Percentiles rank a stretch among this genome's conserved stretches.
Conservation (phyloP, 2,329 filamentous ascomycete genomes). For the Hypoxylon sp. region DNA sequence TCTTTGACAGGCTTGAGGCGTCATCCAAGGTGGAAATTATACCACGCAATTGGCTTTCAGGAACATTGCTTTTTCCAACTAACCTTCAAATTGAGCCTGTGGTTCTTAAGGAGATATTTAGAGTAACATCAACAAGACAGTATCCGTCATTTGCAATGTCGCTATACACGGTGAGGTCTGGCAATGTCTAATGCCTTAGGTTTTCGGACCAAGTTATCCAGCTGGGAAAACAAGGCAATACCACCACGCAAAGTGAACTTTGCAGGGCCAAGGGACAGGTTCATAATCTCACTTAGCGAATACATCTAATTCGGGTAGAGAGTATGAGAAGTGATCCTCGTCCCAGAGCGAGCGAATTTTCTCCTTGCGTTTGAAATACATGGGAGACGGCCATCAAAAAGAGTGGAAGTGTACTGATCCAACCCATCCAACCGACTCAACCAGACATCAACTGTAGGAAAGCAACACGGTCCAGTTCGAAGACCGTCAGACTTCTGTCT, state of each 20-base stretch:
- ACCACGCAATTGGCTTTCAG: background rate
- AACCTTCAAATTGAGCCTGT: background rate
- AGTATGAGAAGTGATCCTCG: background rate
- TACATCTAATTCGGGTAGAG: background rate
- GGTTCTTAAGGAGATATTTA: background rate
- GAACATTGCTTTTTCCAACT: background rate
- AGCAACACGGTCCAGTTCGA: background rate
- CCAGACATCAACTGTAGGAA: background rate
- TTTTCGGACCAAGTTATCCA: background rate
- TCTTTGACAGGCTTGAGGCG: background rate
- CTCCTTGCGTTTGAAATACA: constrained; percentile 2
- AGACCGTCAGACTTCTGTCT: constrained; percentile 19
- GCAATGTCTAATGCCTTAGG: no score
- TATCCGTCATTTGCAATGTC: background rate
- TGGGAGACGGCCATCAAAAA: constrained; percentile 10
- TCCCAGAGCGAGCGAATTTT: background rate
- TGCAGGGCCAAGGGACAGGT: background rate
- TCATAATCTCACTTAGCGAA: background rate
- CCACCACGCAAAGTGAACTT: constrained; percentile 12
- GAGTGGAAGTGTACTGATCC: constrained; percentile 5
- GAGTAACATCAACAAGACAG: background rate
- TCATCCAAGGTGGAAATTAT: background rate
- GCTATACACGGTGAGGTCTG: no score
- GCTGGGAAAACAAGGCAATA: background rate
- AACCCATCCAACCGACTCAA: constrained; percentile 16